Evolutionary conservation across 805 yeast genomes (phyloP), one percentile per base, ranked within the genome.

Genomic region (Candida piceae): DNA sequence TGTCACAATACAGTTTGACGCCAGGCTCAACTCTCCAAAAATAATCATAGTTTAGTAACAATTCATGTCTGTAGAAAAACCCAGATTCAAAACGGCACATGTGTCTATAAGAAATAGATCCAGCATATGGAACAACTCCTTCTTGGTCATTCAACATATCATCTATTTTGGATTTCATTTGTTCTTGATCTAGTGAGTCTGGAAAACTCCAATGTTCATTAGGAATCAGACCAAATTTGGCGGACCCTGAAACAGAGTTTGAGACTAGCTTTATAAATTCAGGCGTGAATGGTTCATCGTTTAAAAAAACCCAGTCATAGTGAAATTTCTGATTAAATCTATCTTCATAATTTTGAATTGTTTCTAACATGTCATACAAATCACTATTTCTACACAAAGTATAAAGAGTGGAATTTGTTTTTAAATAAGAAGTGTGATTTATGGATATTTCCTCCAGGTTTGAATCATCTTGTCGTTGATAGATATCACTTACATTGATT

Each of bases 1-100:
- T 66, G 60, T 87, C 95, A 67, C 95, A 87, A 56, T 70, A 77
- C 43, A 86, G 67, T 55, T 73, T 73, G 52, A 82, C 76, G 48
- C 78, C 84, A 9, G 96, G 95, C 60, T 87, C 96, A 30, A 87
- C 90, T 59, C 96, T 74, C 96, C 96, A 87, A 66, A 86, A 87
- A 69, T 80, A 87, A 41, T 81, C 84, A 60, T 83, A 86, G 4
- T 80, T 78, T 39, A 64, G 63, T 67, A 87, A 57, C 42, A 82
- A 57, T 36, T 76, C 76, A 55, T 85, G 90, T 53, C 74, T 72
- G 67, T 73, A 84, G 60, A 87, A 87, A 58, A 83, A 82, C 0
- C 96, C 96, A 6, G 88, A 78, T 60, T 85, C 90, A 55, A 72
- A 87, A 46, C 96, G 71, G 58, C 96, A 86, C 96, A 86, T 86